Evolutionary conservation across 768 basidiomycete species (phyloP).

Genomic region (Naganishia randhawae): DNA sequence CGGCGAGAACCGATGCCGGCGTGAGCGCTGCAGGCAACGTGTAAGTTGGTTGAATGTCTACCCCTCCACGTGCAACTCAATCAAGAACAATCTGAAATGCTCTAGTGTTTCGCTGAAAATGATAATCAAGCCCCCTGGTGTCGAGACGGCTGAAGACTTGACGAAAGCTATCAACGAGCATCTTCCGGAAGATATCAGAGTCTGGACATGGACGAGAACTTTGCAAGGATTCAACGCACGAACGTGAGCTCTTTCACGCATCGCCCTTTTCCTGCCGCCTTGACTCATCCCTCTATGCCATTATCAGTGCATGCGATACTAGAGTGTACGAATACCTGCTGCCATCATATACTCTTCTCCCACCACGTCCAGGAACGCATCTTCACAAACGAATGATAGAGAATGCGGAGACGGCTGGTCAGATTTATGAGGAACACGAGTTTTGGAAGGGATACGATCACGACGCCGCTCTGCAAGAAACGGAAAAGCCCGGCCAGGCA

Average conservation of each 20-base stretch:
- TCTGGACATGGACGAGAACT: conserved; percentile 79
- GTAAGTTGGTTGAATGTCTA: conserved; percentile 59
- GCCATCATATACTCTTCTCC: conserved; percentile 85
- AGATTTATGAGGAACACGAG: conserved; percentile 28
- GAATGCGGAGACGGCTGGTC: conserved; percentile 7
- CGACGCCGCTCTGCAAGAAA: conserved; percentile 30
- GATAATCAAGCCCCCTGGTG: conserved; percentile 70
- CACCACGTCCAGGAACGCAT: conserved; percentile 73
- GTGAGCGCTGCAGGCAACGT: conserved; percentile 96
- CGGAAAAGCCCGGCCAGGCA: conserved; percentile 49
- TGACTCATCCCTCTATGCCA: not conserved
- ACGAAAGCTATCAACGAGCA: conserved; percentile 73
- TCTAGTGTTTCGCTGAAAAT: conserved; percentile 63
- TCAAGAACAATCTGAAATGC: not conserved
- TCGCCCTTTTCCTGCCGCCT: not conserved
- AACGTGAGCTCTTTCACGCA: conserved; percentile 38
- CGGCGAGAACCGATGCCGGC: conserved; percentile 93
- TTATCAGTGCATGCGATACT: conserved; percentile 81
- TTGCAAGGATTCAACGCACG: conserved; percentile 54
- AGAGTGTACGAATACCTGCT: conserved; percentile 97
- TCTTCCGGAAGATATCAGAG: conserved; percentile 81
- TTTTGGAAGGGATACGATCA: conserved; percentile 46
- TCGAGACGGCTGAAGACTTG: conserved; percentile 58
- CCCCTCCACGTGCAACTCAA: not conserved
- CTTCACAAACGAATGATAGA: conserved; percentile 51